These are phyloP conservation scores for Pythium aristosporum DNA, from an alignment of 352 stramenopile genomes.

Conservation along the genomic window DNA sequence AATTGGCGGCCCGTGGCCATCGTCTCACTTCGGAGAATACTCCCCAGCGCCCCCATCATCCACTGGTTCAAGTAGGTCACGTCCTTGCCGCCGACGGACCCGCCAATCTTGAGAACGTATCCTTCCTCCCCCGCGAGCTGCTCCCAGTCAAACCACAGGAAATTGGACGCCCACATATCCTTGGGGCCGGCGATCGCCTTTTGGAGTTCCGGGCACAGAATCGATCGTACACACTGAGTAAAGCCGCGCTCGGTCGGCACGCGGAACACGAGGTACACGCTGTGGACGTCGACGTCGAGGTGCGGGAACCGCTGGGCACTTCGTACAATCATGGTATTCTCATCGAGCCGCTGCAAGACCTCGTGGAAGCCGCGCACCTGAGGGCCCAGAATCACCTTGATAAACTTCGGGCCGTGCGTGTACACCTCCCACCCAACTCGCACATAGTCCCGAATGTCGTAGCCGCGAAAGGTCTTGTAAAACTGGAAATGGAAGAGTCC, in stretches of 20 bases:
- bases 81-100: not conserved
- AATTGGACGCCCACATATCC: conserved; percentile 12
- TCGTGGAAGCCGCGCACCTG: too few species aligned
- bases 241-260: conserved; percentile 8
- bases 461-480: not conserved
- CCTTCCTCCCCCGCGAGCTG: not conserved
- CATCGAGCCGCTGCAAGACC: too few species aligned
- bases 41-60: not conserved
- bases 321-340: conserved; percentile 1
- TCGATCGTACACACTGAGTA: not conserved
- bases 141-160: conserved; percentile 11
- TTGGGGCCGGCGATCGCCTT: not conserved
- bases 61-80: not conserved
- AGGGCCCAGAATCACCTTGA: too few species aligned
- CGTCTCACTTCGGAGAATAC: not conserved
- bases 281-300: not conserved
- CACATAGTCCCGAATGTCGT: not conserved
- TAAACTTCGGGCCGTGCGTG: too few species aligned
- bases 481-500: conserved; percentile 6
- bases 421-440: not conserved
- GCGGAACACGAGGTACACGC: conserved; percentile 3
- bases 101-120: not conserved
- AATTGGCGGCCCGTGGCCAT: too few species aligned
- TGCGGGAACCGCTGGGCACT: not conserved
- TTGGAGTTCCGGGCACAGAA: not conserved